A percentile compares a stretch with the other conserved stretches of the same genome.
phyloP scores from a whole-genome alignment of 2,329 filamentous ascomycete species.

The Rhynchosporium agropyri region DNA sequence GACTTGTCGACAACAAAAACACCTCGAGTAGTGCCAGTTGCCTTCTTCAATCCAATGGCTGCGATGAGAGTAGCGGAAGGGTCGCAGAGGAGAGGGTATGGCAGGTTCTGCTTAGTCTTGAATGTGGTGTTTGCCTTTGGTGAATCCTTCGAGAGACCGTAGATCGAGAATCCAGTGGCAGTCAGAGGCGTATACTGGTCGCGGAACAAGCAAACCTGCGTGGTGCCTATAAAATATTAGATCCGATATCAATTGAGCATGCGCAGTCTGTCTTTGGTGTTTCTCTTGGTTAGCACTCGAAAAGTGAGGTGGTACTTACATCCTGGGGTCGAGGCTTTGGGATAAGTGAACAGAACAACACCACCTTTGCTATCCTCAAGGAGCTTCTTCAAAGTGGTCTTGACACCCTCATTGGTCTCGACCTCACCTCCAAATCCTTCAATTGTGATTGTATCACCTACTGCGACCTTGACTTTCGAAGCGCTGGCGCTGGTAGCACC shows the following conservation, averaged over 20 bases:
- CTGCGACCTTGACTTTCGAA: constrained; percentile 48
- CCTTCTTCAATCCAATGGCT: constrained; percentile 89
- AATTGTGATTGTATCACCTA: constrained; percentile 59
- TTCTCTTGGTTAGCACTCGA: not conserved
- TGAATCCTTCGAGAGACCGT: constrained; percentile 84
- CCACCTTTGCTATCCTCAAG: constrained; percentile 82
- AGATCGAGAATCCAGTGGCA: constrained; percentile 79
- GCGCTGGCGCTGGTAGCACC: constrained; percentile 32
- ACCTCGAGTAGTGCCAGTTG: constrained; percentile 77
- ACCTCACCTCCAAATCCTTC: constrained; percentile 70
- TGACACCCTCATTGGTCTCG: constrained; percentile 80
- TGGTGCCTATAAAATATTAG: constrained; percentile 68
- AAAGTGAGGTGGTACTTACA: constrained; percentile 65
- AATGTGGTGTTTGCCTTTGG: constrained; percentile 92
- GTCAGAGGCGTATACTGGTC: constrained; percentile 79
- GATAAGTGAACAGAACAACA: constrained; percentile 93
- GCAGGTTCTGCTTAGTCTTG: constrained; percentile 86
- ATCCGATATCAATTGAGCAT: not conserved
- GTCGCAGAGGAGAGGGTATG: constrained; percentile 88
- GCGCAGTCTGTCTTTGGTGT: not conserved
- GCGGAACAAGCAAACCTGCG: constrained; percentile 90
- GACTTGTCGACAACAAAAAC: constrained; percentile 85
- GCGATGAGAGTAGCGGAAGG: constrained; percentile 71
- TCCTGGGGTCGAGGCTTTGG: constrained; percentile 89
- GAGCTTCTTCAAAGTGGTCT: constrained; percentile 78